A percentile compares a stretch with the other conserved stretches of the same genome.
Conservation (phyloP, 192 early-diverging fungal genomes). For the Linnemannia zychae region DNA sequence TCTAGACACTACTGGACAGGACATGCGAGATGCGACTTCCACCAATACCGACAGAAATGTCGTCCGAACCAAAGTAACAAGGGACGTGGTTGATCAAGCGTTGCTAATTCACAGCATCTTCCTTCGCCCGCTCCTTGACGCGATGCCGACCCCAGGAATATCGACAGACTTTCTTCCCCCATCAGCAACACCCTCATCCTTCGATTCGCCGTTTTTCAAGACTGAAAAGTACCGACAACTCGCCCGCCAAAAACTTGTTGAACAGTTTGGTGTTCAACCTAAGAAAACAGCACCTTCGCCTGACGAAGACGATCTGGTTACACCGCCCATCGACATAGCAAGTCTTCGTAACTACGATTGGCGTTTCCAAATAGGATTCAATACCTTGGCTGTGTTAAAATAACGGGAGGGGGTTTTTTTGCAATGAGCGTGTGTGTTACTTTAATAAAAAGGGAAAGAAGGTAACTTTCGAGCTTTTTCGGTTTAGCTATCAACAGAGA, state of each 20-base stretch:
- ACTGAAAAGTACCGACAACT: slow-evolving; percentile 20
- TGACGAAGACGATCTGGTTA: not conserved
- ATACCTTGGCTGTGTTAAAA: slow-evolving; percentile 15
- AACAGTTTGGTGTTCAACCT: slow-evolving; percentile 24
- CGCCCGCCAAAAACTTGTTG: slow-evolving; percentile 17
- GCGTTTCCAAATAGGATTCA: slow-evolving; percentile 42
- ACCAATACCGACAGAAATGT: not conserved
- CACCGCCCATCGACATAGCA: not conserved
- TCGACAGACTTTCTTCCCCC: not conserved
- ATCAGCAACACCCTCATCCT: not conserved
- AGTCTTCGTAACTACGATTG: slow-evolving; percentile 12
- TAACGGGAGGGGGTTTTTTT: not conserved
- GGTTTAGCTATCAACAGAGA: not conserved
- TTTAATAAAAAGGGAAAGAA: not conserved
- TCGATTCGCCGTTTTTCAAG: slow-evolving; percentile 33
- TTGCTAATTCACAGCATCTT: slow-evolving; percentile 28
- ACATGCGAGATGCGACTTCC: too few relatives aligned
- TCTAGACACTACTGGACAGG: not conserved
- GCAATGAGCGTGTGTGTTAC: not conserved
- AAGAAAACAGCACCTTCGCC: not conserved
- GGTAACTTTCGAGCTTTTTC: not conserved
- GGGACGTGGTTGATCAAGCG: slow-evolving; percentile 38
- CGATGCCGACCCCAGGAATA: not conserved
- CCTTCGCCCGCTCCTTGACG: slow-evolving; percentile 19
- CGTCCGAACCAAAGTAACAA: not conserved